Evolutionary conservation across 805 yeast species (phyloP).

Genomic region (Lipomyces kockii): DNA sequence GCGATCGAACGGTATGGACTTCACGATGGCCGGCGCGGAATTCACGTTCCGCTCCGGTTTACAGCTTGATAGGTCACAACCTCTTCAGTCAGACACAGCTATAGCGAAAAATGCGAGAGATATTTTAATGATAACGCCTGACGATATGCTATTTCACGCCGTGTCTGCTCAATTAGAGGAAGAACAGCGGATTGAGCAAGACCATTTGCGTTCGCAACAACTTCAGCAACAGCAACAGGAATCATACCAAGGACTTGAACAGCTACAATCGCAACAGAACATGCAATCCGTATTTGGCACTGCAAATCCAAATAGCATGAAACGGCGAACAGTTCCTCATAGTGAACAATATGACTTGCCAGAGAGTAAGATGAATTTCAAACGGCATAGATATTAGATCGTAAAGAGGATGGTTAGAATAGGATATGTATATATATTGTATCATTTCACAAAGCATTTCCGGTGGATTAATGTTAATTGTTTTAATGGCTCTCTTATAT

Average conservation of each 20-base stretch:
- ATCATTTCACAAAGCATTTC: not conserved
- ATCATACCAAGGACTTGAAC: not conserved
- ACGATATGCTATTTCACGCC: slow-evolving; percentile 34
- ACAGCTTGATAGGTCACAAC: slow-evolving; percentile 31
- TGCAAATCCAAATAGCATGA: not conserved
- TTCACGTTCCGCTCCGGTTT: slow-evolving; percentile 31
- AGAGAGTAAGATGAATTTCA: slow-evolving; percentile 1
- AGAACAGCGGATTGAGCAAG: slow-evolving; percentile 27
- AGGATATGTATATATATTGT: slow-evolving; percentile 1
- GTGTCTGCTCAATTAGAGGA: slow-evolving; percentile 33
- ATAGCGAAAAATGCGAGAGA: slow-evolving; percentile 26
- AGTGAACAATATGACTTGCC: not conserved
- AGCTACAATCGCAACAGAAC: not conserved
- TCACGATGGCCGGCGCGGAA: slow-evolving; percentile 7
- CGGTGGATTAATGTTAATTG: not conserved
- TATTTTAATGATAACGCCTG: slow-evolving; percentile 30
- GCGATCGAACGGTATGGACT: slow-evolving; percentile 5
- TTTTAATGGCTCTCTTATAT: not conserved
- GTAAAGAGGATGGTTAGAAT: not conserved
- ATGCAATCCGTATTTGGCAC: not conserved
- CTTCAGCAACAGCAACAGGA: slow-evolving; percentile 10
- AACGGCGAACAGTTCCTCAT: not conserved
- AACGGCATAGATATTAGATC: slow-evolving; percentile 1
- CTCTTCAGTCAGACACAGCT: slow-evolving; percentile 22
- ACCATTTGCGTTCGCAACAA: slow-evolving; percentile 7